Evolutionary conservation across 495 filamentous ascomycete genomes (phyloP), one percentile per base, ranked within the genome.

Genomic region (Umbilicaria muhlenbergii): DNA sequence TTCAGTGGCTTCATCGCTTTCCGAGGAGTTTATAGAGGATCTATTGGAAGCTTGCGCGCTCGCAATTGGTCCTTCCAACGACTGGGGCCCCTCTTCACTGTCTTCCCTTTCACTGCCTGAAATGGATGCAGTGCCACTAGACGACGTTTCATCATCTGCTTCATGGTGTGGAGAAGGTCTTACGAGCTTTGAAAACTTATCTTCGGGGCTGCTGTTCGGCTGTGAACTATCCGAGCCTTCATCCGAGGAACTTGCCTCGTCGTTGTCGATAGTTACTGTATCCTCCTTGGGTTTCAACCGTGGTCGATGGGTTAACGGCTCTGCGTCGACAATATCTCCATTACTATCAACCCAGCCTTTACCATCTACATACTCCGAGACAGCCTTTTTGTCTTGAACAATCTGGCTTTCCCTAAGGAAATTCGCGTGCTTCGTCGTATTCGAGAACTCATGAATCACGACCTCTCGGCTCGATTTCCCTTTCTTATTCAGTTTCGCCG

Each of bases 291-390:
- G 14, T 32, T 52, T 45, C 5, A 12, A 15, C 39, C 38, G 37
- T 6, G 35, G 42, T 42, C 35, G 31, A 13, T 39, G 38, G 3
- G 39, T 45, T 34, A 52, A 60, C 52, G 48, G 52, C 49, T 53
- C 48, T 41, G 46, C 55, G 67, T 94, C 80, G 10, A 91, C 75
- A 16, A 94, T 53, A 41, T 79, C 75, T 2, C 87, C 91, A 14
- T 76, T 64, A 50, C 75, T 73, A 54, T 94, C 83, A 3, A 93
- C 68, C 91, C 91, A 95, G 0, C 91, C 89, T 50, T 83, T 83
- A 13, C 78, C 86, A 24, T 95, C 77, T 14, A 82, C 62, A 56
- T 71, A 86, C 42, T 76, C 70, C 8, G 53, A 53, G 8, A 58
- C 56, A 11, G 52, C 58, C 35, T 71, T 67, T 41, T 59, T 70